Conservation (phyloP, 1,284 basidiomycete species). For the Cryptococcus wingfieldii region DNA sequence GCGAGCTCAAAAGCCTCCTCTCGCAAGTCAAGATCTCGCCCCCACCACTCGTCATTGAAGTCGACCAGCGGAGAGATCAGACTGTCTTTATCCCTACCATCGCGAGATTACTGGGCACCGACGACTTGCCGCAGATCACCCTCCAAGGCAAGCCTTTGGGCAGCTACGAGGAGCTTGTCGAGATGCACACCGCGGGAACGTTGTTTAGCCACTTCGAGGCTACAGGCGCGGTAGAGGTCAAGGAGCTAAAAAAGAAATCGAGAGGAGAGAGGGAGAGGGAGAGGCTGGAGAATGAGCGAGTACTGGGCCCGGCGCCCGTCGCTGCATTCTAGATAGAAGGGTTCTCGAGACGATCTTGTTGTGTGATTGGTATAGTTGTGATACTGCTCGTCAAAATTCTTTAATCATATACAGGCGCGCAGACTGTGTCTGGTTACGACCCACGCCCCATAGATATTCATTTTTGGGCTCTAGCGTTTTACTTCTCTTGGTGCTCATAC, state of each 20-base stretch:
- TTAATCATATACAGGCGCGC: no score
- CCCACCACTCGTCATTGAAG: slow-evolving; percentile 65
- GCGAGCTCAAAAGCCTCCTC: slow-evolving; percentile 65
- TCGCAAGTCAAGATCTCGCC: slow-evolving; percentile 61
- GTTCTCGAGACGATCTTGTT: no score
- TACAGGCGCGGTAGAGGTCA: slow-evolving; percentile 52
- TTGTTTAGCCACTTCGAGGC: slow-evolving; percentile 54
- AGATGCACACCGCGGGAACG: slow-evolving; percentile 52
- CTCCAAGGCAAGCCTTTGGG: slow-evolving; percentile 62
- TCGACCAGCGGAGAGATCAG: slow-evolving; percentile 62
- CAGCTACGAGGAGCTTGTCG: slow-evolving; percentile 57
- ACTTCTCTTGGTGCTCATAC: no score
- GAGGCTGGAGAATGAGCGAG: slow-evolving; percentile 32
- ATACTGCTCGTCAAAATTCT: no score
- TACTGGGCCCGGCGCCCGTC: slow-evolving; percentile 31
- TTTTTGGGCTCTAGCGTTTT: no score
- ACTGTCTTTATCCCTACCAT: slow-evolving; percentile 54
- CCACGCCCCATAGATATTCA: no score
- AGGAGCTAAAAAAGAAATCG: slow-evolving; percentile 53
- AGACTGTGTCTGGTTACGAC: no score
- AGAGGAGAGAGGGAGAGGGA: slow-evolving; percentile 48
- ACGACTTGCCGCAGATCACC: slow-evolving; percentile 65
- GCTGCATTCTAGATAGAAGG: background rate
- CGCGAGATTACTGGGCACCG: slow-evolving; percentile 56
- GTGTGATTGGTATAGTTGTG: no score